Evolutionary conservation across 805 yeast species (phyloP), one percentile per base, ranked within the genome.

Genomic region (Komagataella pastoris): DNA sequence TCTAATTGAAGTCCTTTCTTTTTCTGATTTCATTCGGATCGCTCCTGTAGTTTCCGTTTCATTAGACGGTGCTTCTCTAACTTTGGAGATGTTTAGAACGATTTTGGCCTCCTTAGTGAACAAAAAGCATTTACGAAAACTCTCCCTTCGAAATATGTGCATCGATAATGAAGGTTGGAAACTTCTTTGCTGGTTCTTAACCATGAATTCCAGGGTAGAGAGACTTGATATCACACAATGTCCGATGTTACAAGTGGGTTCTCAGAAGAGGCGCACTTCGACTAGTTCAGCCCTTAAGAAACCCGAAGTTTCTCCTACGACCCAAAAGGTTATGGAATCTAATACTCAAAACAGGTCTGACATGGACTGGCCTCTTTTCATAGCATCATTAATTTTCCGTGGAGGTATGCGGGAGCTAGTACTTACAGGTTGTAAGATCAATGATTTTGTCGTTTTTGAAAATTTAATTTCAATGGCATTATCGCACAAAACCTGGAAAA

Each of bases 21-120:
- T 91, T 65, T 80, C 95, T 10, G 98, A 90, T 65, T 91, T 90
- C 59, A 72, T 89, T 47, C 70, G 96, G 46, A 82, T 89, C 53
- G 93, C 91, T 0, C 96, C 97, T 0, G 77, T 90, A 36, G 76
- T 81, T 48, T 79, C 83, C 54, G 67, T 91, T 3, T 74, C 85
- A 0, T 73, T 91, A 52, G 97, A 90, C 66, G 91, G 93, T 45
- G 89, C 86, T 17, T 67, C 77, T 5, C 66, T 91, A 51, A 76
- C 90, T 1, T 73, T 77, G 18, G 89, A 84, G 52, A 91, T 89
- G 88, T 74, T 89, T 53, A 74, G 80, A 57, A 79, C 84, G 21
- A 64, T 91, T n/a, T 67, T 90, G 36, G 71, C 85, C 24, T 81
- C 96, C 0, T 66, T 91, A 61, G 70, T 80, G 40, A 77, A 81